Base-by-base conservation (phyloP, 2,329 filamentous ascomycete species). In the Pseudohalonectria lignicola region DNA sequence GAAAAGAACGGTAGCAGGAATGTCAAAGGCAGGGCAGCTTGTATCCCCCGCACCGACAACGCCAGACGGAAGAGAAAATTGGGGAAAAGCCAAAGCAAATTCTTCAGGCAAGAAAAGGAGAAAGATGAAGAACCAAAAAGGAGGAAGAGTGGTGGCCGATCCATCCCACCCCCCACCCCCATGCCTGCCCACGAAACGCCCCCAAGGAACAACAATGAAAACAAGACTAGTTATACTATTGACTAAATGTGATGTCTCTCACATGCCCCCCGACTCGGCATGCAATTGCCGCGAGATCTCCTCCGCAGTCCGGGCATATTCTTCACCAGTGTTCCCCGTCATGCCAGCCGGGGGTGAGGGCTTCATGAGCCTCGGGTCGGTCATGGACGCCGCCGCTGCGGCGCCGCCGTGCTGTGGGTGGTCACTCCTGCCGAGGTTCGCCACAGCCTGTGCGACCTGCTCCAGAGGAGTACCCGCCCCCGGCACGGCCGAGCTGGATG, bases 221-320 rank as follows among this genome's bases (percentile, higher is more conserved):
- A n/a, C n/a, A n/a, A n/a, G n/a, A n/a, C n/a, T n/a, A n/a, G n/a
- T n/a, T n/a, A n/a, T n/a, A n/a, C n/a, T n/a, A n/a, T n/a, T n/a
- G n/a, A n/a, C n/a, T n/a, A n/a, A n/a, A n/a, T n/a, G n/a, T n/a
- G n/a, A n/a, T n/a, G n/a, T n/a, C n/a, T n/a, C n/a, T n/a, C n/a
- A n/a, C n/a, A n/a, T n/a, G n/a, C n/a, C n/a, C n/a, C n/a, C n/a
- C n/a, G n/a, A n/a, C n/a, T 66, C 62, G 2, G 58, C 48, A 45
- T 69, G 66, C 41, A 76, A 51, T 47, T 76, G 72, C 31, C 67
- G 59, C 41, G 72, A 68, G 32, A 75, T 67, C 37, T 76, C 72
- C 15, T 75, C 71, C 3, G 66, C 63, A 7, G 64, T 60, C 39
- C 64, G 59, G 26, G 58, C 56, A 6, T 68, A 63, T n/a, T 69